A percentile compares a stretch with the other conserved stretches of the same genome.
phyloP scores from a whole-genome alignment of 2,329 filamentous ascomycete species.

The Cercospora zeina region DNA sequence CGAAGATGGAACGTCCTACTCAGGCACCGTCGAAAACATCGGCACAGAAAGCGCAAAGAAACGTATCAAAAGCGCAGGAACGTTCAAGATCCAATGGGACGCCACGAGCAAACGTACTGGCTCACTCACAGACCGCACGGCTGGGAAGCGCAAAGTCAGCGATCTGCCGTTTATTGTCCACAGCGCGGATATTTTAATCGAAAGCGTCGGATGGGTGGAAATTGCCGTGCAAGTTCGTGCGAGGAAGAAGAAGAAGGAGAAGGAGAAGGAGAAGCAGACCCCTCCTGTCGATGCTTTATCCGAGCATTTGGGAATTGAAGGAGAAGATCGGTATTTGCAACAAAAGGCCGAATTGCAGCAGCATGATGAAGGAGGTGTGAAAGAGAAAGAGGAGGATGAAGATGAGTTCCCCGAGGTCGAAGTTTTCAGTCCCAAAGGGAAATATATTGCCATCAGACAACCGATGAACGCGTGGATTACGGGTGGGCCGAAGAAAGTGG shows the following conservation, averaged over 20 bases:
- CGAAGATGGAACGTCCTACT: conserved; percentile 55
- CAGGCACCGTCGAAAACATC: conserved; percentile 62
- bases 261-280: no score
- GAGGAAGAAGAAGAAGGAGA: conserved; percentile 22
- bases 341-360: neutral
- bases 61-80: conserved; percentile 63
- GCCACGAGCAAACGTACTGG: conserved; percentile 79
- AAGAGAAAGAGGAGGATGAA: conserved; percentile 16
- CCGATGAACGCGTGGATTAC: conserved; percentile 73
- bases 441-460: conserved; percentile 65
- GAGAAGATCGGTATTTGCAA: neutral
- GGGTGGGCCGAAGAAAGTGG: conserved; percentile 55
- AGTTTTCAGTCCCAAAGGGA: conserved; percentile 82
- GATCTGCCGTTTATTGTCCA: conserved; percentile 77
- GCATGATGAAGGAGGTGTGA: neutral
- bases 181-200: conserved; percentile 80
- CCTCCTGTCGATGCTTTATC: conserved; percentile 30
- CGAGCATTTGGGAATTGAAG: conserved; percentile 23
- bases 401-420: conserved; percentile 66
- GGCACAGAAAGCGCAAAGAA: conserved; percentile 43
- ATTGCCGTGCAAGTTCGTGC: conserved; percentile 74
- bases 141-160: conserved; percentile 64
- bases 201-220: conserved; percentile 93
- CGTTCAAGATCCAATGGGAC: conserved; percentile 74
- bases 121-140: conserved; percentile 63